Evolutionary conservation across 2,329 filamentous ascomycete genomes (phyloP), one percentile per base, ranked within the genome.

Genomic region (Elsinoe fawcettii): DNA sequence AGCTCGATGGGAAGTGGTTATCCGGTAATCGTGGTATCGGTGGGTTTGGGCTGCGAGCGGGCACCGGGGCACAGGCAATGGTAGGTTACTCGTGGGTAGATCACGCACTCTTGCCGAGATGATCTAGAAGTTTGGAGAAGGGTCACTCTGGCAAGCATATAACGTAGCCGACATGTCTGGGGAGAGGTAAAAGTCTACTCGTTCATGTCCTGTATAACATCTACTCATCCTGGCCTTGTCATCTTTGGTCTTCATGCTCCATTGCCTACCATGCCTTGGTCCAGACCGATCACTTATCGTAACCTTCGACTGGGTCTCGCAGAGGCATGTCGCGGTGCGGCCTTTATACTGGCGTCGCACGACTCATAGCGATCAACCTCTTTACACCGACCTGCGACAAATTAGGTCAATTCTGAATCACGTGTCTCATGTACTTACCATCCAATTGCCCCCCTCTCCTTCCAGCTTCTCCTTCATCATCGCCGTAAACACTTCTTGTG

Each of bases 371-470:
- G 56, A 73, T 69, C 43, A 73, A 61, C 18, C 71, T 65, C 65
- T 73, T 72, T 46, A 73, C 66, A 36, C 60, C 62, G 18, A 62
- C 57, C 47, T 57, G 14, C 59, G 1, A 41, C 53, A 54, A 18
- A 44, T 57, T 20, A 59, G 9, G 14, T 32, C 23, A 12, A 27
- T 41, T 20, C 25, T 27, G 5, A 12, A n/a, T 11, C 20, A 30
- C 2, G 56, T 47, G n/a, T 14, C 34, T 23, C 43, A n/a, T 23
- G 18, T 39, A 73, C 75, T 72, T 63, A 78, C 76, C 73, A 78
- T 75, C 76, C 76, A 78, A 62, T 76, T 72, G 55, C 71, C 74
- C 7, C 75, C 76, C 65, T 78, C 75, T 23, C 60, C 63, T 58
- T 76, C 74, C 22, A 69, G 71, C 68, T 76, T 77, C 58, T 69